Conservation (phyloP, 768 basidiomycete species). For the Xerocomus spinulosus region DNA sequence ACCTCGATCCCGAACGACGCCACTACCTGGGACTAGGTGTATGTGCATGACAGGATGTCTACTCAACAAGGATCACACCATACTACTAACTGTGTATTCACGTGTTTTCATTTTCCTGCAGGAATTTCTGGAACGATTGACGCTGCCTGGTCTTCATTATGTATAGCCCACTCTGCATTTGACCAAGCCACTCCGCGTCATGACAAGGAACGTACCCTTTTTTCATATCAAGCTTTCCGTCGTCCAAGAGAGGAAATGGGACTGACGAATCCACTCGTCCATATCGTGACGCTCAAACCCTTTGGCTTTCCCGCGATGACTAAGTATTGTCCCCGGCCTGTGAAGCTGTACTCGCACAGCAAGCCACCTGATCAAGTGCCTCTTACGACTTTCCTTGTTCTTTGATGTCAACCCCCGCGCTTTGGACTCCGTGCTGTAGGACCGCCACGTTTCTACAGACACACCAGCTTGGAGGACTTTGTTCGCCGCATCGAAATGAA, state of each 20-base stretch:
- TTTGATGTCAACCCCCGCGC: too few relatives aligned
- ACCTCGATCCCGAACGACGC: neutral
- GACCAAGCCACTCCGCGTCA: neutral
- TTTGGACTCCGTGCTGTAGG: slow-evolving; percentile 3
- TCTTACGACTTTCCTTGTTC: neutral
- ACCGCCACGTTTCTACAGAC: neutral
- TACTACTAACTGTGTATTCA: neutral
- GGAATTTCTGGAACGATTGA: neutral
- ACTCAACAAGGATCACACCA: neutral
- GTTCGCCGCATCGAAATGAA: neutral
- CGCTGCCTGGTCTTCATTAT: slow-evolving; percentile 1
- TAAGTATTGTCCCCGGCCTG: neutral
- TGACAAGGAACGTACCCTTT: neutral
- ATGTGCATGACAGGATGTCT: slow-evolving; percentile 2
- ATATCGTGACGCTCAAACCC: neutral
- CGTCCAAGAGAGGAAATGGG: neutral
- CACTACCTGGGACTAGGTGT: slow-evolving; percentile 12
- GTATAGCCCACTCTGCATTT: neutral
- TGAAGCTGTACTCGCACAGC: neutral
- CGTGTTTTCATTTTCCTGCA: slow-evolving; percentile 10
- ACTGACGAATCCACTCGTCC: neutral
- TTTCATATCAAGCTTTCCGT: neutral
- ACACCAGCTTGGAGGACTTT: neutral
- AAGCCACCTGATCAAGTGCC: slow-evolving; percentile 2
- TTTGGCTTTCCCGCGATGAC: neutral